Base-by-base conservation (phyloP, 805 yeast species). In the Yarrowia hollandica region DNA sequence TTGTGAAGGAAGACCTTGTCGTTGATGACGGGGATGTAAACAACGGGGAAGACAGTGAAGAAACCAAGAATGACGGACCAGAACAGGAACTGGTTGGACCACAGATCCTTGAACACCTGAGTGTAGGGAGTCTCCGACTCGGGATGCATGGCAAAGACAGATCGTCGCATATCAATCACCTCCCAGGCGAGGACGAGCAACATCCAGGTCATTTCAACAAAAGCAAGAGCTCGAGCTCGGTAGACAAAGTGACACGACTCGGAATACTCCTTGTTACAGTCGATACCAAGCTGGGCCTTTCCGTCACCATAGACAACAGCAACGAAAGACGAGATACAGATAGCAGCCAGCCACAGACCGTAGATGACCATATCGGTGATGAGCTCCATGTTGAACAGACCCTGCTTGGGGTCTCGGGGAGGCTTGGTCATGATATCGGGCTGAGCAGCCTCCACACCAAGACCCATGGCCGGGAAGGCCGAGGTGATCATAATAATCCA, bases 21-120 rank as follows among this genome's bases (percentile, higher is more conserved):
- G 71, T 89, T 89, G 68, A 89, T 88, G n/a, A 86, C 95, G 6
- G 96, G 96, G 63, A 89, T 89, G 72, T 88, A 88, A 34, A 88
- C 82, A 16, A 88, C 86, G 39, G 96, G 96, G 79, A 89, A 84
- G 4, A 86, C 84, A 2, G 89, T 78, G 12, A 79, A 71, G 62
- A 86, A 80, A 1, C 94, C 96, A 55, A 80, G 74, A 31, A 85
- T 68, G 44, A 89, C 81, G 0, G 96, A 87, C 90, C 91, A 88
- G 75, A 88, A 86, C 67, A 89, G 75, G 63, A 89, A 83, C 71
- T 86, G 82, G 72, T 89, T 89, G 12, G 73, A 72, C 88, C 90
- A 87, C 41, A 88, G 71, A 67, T 85, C 91, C 61, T 71, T 76
- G 67, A 80, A 77, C 61, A 84, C 79, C 69, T 83, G 86, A 35